These are phyloP conservation scores for Citrus trifoliata DNA, from an alignment of 345 rosid species.

Conservation along the genomic window DNA sequence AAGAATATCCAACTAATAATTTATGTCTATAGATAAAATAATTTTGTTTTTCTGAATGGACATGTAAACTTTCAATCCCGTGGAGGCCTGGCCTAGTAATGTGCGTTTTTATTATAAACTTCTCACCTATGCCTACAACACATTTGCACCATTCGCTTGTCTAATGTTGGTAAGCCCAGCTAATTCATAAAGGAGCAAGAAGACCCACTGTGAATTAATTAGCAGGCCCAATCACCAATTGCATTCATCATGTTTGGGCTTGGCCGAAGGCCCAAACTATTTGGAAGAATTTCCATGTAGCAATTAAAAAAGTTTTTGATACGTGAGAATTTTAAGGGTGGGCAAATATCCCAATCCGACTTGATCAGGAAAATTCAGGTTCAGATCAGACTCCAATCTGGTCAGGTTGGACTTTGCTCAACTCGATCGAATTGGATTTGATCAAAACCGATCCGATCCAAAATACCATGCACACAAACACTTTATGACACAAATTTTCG, in stretches of 20 bases:
- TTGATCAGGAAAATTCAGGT: too few relatives aligned
- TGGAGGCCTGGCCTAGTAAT: background rate
- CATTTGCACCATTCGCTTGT: too few relatives aligned
- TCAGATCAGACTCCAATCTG: accelerated
- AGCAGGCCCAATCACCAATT: background rate
- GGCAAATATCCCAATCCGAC: too few relatives aligned
- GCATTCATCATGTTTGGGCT: background rate
- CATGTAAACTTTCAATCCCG: background rate
- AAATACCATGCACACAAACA: too few relatives aligned
- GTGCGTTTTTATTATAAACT: background rate
- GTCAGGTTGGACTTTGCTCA: too few relatives aligned
- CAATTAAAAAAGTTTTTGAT: too few relatives aligned
- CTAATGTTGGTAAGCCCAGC: too few relatives aligned
- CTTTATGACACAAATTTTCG: too few relatives aligned
- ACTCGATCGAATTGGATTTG: too few relatives aligned
- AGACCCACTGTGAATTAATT: background rate
- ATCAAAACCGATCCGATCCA: too few relatives aligned
- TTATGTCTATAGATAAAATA: background rate
- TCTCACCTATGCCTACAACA: background rate
- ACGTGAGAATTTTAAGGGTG: too few relatives aligned
- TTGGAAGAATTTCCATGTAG: background rate
- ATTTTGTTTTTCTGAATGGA: background rate
- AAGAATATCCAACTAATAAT: too few relatives aligned
- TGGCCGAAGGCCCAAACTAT: background rate
- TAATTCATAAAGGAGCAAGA: background rate